A percentile compares a stretch with the other conserved stretches of the same genome.
Conservation (phyloP, 202 grass and related monocot species). For the Sporobolus alterniflorus region DNA sequence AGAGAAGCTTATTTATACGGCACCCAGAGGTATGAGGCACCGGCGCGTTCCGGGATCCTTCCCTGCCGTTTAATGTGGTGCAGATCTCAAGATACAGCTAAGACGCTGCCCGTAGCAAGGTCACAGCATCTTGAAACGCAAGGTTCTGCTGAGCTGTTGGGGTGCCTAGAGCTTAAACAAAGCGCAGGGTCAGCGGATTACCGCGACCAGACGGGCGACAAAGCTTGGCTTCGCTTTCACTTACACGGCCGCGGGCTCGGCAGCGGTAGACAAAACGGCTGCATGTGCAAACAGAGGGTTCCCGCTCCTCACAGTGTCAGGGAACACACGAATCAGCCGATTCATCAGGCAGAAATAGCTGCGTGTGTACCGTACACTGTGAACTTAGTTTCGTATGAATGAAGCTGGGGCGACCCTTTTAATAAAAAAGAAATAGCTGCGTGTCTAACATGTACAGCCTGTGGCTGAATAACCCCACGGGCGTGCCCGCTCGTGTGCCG, state of each 20-base stretch:
- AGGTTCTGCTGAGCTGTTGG: slow-evolving; percentile 45
- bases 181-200: slow-evolving; percentile 29
- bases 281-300: not conserved
- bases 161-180: slow-evolving; percentile 37
- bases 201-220: slow-evolving; percentile 17
- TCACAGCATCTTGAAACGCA: slow-evolving; percentile 20
- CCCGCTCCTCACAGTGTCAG: not conserved
- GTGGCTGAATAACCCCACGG: not conserved
- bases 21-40: not conserved
- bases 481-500: not conserved
- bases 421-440: too few relatives aligned
- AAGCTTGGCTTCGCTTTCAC: not conserved
- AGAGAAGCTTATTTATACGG: slow-evolving; percentile 40
- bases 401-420: too few relatives aligned
- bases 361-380: too few relatives aligned
- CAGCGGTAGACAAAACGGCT: slow-evolving; percentile 40
- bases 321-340: not conserved
- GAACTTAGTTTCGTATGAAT: too few relatives aligned
- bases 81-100: slow-evolving; percentile 45
- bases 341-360: not conserved
- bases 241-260: slow-evolving; percentile 22
- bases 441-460: not conserved
- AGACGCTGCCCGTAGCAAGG: not conserved
- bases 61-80: not conserved
- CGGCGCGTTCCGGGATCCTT: slow-evolving; percentile 36